Evolutionary conservation across 78 protist species (phyloP).

Genomic region (Polysphondylium violaceum): DNA sequence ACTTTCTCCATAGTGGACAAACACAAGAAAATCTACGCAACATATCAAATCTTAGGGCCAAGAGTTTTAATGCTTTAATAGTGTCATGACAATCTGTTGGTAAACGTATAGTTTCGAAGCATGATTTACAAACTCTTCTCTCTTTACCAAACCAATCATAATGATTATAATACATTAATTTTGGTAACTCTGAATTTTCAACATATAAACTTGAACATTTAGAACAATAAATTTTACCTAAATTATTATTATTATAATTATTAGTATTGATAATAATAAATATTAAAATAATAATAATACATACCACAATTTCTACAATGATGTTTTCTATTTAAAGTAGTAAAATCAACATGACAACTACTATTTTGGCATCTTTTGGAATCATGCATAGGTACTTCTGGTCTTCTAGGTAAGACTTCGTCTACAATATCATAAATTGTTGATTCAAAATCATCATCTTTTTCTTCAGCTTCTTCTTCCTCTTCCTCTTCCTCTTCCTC

Average conservation of each 20-base stretch:
- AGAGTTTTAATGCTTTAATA: not conserved
- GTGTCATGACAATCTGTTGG: not conserved
- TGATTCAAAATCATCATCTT: too few species aligned
- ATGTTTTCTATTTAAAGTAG: slow-evolving; percentile 4
- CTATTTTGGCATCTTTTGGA: slow-evolving; percentile 24
- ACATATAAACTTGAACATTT: slow-evolving; percentile 11
- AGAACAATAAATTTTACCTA: slow-evolving; percentile 20
- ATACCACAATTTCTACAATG: slow-evolving; percentile 78
- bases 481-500: too few species aligned
- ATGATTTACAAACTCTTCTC: slow-evolving; percentile 27
- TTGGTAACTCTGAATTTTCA: not conserved
- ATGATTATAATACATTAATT: slow-evolving; percentile 5
- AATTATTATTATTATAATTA: not conserved
- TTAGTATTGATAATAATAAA: not conserved
- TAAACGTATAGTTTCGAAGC: not conserved
- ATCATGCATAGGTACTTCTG: not conserved
- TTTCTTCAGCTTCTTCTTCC: too few species aligned
- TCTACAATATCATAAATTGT: too few species aligned
- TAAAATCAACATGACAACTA: slow-evolving; percentile 6
- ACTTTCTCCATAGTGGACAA: slow-evolving; percentile 35
- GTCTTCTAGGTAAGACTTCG: slow-evolving; percentile 37
- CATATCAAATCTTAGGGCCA: slow-evolving; percentile 25
- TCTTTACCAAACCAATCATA: slow-evolving; percentile 7
- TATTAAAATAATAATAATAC: not conserved
- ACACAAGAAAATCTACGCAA: slow-evolving; percentile 29